Evolutionary conservation across 495 filamentous ascomycete species (phyloP), one percentile per base, ranked within the genome.

Genomic region (Margaritispora aquatica): DNA sequence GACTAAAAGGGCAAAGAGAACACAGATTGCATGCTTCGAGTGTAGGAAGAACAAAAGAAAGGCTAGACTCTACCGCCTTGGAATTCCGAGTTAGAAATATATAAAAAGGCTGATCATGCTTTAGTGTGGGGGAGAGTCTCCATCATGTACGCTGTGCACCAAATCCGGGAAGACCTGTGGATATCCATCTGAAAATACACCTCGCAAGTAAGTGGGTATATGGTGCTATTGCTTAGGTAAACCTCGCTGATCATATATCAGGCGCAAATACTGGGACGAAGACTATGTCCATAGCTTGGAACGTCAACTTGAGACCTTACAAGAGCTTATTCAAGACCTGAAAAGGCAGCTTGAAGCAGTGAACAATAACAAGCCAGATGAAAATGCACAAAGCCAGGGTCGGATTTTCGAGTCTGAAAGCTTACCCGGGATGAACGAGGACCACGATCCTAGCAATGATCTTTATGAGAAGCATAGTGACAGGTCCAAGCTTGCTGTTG

Each of bases 11-110:
- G 11, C 10, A 17, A 44, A 50, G 17, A 23, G 47, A 50, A 50
- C 47, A 2, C 20, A 50, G n/a, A 50, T 17, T 11, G 47, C 47
- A 26, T 50, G 47, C 47, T 23, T 24, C 9, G 47, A 50, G 24
- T 50, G 47, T 24, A 23, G 47, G 21, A 50, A 50, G 24, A 50
- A 50, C 24, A 50, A 50, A 22, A 23, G 47, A 50, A 50, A 50
- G 47, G 47, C 17, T 44, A 3, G 38, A 15, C 3, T 3, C 38
- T 17, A n/a, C 38, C 38, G 19, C 29, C 29, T 44, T 17, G 38
- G 8, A 44, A n/a, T n/a, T n/a, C n/a, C n/a, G 17, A n/a, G 8
- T 44, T 10, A n/a, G 2, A 15, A 44, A n/a, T n/a, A n/a, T n/a
- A n/a, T n/a, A n/a, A n/a, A n/a, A n/a, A n/a, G n/a, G n/a, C 17